Percentiles rank a stretch among this genome's conserved stretches.
These are phyloP conservation scores for Pseudofabraea citricarpa DNA, from an alignment of 2,329 filamentous ascomycete species.

Conservation along the genomic window DNA sequence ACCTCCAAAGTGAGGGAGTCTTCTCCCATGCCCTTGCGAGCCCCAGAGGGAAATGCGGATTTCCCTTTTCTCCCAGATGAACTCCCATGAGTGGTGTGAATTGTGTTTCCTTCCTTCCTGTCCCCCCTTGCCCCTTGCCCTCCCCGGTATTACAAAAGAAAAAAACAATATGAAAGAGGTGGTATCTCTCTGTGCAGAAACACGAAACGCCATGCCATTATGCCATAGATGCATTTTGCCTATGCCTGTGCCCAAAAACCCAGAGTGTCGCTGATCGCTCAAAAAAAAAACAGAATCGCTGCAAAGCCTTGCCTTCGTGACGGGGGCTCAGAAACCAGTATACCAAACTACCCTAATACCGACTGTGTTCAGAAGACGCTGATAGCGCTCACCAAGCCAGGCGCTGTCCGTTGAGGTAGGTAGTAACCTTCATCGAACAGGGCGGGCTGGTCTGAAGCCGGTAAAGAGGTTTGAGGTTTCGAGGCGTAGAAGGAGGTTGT, in stretches of 20 bases:
- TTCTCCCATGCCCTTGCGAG: too few species aligned
- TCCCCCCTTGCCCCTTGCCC: not conserved
- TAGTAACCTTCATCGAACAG: slow-evolving; percentile 45
- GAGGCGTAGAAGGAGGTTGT: slow-evolving; percentile 34
- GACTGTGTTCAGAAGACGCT: slow-evolving; percentile 37
- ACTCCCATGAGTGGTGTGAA: not conserved
- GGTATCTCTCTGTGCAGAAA: not conserved
- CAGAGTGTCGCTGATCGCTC: slow-evolving; percentile 3
- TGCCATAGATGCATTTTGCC: slow-evolving; percentile 1
- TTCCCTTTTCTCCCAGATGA: not conserved
- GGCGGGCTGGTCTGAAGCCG: slow-evolving; percentile 28
- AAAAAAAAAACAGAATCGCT: not conserved
- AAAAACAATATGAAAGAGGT: not conserved
- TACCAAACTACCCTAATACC: slow-evolving; percentile 2
- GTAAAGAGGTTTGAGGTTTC: slow-evolving; percentile 24
- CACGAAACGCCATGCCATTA: too few species aligned
- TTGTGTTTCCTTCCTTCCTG: not conserved
- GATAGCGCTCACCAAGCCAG: slow-evolving; percentile 35
- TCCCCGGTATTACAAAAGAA: too few species aligned
- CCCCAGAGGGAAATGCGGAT: not conserved
- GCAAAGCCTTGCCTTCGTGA: not conserved
- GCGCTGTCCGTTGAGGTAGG: slow-evolving; percentile 35
- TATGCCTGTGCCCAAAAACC: not conserved
- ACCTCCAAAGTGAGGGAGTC: too few species aligned
- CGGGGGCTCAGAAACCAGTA: not conserved